These are phyloP conservation scores for Geotrichum carabidarum DNA, from an alignment of 1,139 yeast species.

Conservation along the genomic window DNA sequence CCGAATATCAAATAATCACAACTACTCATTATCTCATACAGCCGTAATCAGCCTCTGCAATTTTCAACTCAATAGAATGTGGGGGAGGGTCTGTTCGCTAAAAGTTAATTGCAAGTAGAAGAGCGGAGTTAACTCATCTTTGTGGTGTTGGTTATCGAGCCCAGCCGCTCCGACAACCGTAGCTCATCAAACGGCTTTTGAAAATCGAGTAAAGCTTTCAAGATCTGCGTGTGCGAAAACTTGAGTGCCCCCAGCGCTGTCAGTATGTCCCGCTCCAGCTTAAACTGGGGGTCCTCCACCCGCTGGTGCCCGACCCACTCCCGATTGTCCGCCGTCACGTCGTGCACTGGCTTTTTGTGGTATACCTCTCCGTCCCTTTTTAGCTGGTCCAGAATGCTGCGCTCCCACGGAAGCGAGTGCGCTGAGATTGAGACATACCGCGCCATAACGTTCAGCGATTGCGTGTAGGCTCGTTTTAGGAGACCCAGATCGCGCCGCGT, in stretches of 20 bases:
- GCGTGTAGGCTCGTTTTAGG: constrained; percentile 38
- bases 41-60: too few relatives aligned
- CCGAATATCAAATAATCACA: too few relatives aligned
- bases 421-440: constrained; percentile 13
- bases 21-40: too few relatives aligned
- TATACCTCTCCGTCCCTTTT: background rate
- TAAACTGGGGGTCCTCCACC: background rate
- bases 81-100: too few relatives aligned
- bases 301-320: too few relatives aligned
- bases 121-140: too few relatives aligned
- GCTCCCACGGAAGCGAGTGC: constrained; percentile 12
- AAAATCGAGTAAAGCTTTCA: background rate
- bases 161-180: background rate
- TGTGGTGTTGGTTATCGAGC: too few relatives aligned
- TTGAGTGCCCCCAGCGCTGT: background rate
- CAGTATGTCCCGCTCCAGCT: background rate
- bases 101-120: too few relatives aligned
- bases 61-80: too few relatives aligned
- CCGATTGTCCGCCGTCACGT: background rate
- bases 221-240: background rate
- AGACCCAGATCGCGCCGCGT: constrained; percentile 40
- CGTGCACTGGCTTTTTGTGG: constrained; percentile 1
- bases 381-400: background rate
- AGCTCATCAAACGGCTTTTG: constrained; percentile 2
- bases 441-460: constrained; percentile 28